Evolutionary conservation across 768 basidiomycete genomes (phyloP).

Genomic region (Rhodocollybia butyracea): DNA sequence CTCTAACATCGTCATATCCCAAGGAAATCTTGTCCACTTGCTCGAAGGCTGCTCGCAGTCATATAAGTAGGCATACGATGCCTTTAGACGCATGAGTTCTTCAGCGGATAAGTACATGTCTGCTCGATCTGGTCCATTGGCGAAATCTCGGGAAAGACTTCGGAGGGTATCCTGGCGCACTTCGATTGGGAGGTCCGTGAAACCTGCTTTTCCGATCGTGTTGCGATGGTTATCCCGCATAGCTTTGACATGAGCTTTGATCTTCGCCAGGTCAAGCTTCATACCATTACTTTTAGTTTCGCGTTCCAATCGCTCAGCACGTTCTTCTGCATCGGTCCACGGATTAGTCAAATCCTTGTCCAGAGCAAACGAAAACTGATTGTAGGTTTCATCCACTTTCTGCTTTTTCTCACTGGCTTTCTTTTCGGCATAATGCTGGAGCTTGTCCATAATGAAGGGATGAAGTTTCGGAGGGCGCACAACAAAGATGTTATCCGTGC

Average conservation of each 20-base stretch:
- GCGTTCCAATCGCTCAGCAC: constrained; percentile 17
- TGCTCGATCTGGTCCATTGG: constrained; percentile 18
- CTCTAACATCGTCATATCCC: constrained; percentile 51
- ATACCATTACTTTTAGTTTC: constrained; percentile 18
- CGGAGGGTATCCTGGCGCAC: constrained; percentile 52
- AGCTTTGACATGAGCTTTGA: constrained; percentile 39
- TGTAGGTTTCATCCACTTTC: constrained; percentile 28
- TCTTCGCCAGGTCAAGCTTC: constrained; percentile 31
- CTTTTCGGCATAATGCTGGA: constrained; percentile 24
- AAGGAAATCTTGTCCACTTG: constrained; percentile 35
- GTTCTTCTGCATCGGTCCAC: constrained; percentile 26
- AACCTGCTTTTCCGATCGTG: constrained; percentile 19
- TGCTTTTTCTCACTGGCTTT: constrained; percentile 18
- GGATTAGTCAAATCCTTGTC: constrained; percentile 31
- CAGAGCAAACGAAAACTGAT: constrained; percentile 9
- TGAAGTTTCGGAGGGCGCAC: constrained; percentile 17
- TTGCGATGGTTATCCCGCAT: constrained; percentile 26
- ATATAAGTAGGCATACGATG: constrained; percentile 54
- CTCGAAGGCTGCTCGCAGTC: constrained; percentile 19
- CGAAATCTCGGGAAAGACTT: constrained; percentile 41
- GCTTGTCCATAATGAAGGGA: constrained; percentile 43
- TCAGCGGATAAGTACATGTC: constrained; percentile 27
- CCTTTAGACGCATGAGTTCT: constrained; percentile 36
- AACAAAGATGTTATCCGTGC: constrained; percentile 19
- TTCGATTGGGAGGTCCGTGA: constrained; percentile 31